Evolutionary conservation across 805 yeast species (phyloP).

Genomic region (Candida ipomoeae): DNA sequence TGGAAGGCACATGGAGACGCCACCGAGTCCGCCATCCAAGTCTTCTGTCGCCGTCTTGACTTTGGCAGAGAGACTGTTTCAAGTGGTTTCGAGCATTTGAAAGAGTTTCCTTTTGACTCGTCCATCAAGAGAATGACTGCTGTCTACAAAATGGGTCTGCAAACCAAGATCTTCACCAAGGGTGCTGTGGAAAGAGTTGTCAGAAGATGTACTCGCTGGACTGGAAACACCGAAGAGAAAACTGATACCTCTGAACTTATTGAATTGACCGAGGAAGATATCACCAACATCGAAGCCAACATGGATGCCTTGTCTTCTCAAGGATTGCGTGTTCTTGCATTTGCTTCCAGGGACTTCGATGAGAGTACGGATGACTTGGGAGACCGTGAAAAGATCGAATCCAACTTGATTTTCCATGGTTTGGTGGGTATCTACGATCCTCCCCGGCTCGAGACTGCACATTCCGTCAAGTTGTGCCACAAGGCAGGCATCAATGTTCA

Average conservation of each 20-base stretch:
- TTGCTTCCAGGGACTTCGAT: conserved; percentile 16
- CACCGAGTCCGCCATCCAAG: conserved; percentile 20
- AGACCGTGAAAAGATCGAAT: conserved; percentile 18
- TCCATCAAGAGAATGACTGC: conserved; percentile 20
- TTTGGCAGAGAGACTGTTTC: conserved; percentile 25
- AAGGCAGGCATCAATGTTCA: conserved; percentile 20
- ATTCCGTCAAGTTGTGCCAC: conserved; percentile 18
- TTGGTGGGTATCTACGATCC: conserved; percentile 22
- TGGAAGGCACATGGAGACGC: conserved; percentile 22
- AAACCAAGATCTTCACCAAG: conserved; percentile 15
- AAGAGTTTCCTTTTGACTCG: conserved; percentile 19
- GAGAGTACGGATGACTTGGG: conserved; percentile 9
- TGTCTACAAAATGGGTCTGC: conserved; percentile 13
- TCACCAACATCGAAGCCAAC: conserved; percentile 14
- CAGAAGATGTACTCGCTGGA: conserved; percentile 17
- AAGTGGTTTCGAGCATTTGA: conserved; percentile 11
- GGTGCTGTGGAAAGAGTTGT: conserved; percentile 20
- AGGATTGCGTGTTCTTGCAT: conserved; percentile 21
- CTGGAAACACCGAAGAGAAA: conserved; percentile 16
- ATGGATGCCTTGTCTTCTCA: conserved; percentile 20
- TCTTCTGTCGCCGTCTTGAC: conserved; percentile 18
- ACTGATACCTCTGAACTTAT: conserved; percentile 15
- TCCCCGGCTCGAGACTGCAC: conserved; percentile 19
- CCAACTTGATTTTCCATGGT: conserved; percentile 18
- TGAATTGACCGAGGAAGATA: conserved; percentile 17